A percentile compares a stretch with the other conserved stretches of the same genome.
Conservation (phyloP, 257 asterid species). For the Forsythia suspensa region DNA sequence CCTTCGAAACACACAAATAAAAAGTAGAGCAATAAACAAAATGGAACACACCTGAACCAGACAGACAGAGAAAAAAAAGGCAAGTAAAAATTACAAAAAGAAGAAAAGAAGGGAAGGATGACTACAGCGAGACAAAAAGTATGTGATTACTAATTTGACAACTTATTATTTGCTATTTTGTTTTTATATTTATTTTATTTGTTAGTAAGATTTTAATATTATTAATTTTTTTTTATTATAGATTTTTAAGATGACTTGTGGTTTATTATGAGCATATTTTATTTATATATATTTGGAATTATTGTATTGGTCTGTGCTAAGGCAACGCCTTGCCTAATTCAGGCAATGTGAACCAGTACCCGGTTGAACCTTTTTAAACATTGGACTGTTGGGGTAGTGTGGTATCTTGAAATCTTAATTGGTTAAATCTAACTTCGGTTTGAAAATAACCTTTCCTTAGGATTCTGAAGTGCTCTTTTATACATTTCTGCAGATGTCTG, state of each 20-base stretch:
- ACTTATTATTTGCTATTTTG: neutral
- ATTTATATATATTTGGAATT: neutral
- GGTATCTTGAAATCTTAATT: too few species aligned
- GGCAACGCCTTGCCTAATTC: neutral
- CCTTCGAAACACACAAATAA: too few species aligned
- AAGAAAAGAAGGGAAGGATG: neutral
- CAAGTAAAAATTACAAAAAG: neutral
- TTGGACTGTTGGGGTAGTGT: too few species aligned
- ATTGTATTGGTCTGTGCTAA: neutral
- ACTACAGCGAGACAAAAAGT: neutral
- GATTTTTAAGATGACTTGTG: too few species aligned
- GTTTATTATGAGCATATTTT: neutral
- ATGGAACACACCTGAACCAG: too few species aligned
- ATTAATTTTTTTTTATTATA: too few species aligned
- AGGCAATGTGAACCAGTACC: neutral
- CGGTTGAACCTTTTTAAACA: too few species aligned
- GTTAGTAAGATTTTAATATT: too few species aligned
- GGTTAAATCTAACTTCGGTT: neutral
- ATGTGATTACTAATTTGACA: neutral
- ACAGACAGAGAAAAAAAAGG: neutral
- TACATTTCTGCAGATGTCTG: neutral
- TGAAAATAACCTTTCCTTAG: too few species aligned
- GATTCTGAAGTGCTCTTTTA: neutral
- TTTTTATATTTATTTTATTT: too few species aligned
- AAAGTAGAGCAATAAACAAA: too few species aligned